These are phyloP conservation scores for Pseudoscleropodium purum DNA, from an alignment of 225 moss, liverwort and hornwort genomes.

Conservation along the genomic window DNA sequence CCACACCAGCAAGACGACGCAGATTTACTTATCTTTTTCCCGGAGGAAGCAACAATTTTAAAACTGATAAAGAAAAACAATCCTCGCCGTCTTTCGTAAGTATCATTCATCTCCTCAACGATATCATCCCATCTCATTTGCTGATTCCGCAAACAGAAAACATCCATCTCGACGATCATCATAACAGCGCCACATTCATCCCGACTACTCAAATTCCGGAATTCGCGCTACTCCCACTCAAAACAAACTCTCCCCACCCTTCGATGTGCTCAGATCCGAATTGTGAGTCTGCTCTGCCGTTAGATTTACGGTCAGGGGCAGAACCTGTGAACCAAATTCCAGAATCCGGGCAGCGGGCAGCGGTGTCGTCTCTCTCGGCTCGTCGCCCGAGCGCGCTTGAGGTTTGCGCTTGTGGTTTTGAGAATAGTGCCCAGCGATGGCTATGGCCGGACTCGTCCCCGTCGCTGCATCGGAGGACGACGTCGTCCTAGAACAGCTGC, in stretches of 20 bases:
- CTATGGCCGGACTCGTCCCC: slow-evolving; percentile 29
- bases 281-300: background rate
- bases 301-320: background rate
- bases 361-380: slow-evolving; percentile 9
- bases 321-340: background rate
- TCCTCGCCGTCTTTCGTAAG: background rate
- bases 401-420: background rate
- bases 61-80: background rate
- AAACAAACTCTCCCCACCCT: background rate
- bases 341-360: background rate
- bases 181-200: background rate
- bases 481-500: background rate
- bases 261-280: slow-evolving; percentile 6
- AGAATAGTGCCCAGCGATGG: slow-evolving; percentile 10
- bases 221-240: background rate
- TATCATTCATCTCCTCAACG: background rate
- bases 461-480: background rate
- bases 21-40: background rate
- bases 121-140: background rate
- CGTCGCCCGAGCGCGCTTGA: background rate
- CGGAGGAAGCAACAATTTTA: background rate
- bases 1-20: background rate
- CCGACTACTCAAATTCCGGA: background rate
- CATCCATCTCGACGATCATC: background rate
- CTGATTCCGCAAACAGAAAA: background rate